Evolutionary conservation across 805 yeast genomes (phyloP).

Genomic region (Candida hungchunana): DNA sequence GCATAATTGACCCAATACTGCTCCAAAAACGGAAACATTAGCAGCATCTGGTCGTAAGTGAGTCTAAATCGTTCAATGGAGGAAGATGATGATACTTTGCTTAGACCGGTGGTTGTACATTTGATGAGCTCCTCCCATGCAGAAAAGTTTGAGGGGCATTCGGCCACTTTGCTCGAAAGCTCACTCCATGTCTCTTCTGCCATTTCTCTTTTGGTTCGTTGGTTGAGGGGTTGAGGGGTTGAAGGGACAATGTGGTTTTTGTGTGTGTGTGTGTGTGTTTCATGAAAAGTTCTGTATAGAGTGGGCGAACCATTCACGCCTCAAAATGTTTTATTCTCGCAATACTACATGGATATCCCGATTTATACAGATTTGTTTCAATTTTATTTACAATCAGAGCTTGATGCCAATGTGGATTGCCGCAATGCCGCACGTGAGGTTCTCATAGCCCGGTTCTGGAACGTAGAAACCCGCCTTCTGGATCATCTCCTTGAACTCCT

Average conservation of each 20-base stretch:
- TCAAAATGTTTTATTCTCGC: too few species aligned
- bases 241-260: too few species aligned
- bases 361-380: too few species aligned
- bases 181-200: too few species aligned
- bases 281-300: too few species aligned
- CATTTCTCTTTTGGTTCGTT: too few species aligned
- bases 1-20: constrained; percentile 60
- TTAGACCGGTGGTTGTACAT: constrained; percentile 31
- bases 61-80: constrained; percentile 33
- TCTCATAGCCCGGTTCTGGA: constrained; percentile 90
- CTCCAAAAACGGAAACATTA: constrained; percentile 44
- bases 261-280: too few species aligned
- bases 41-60: constrained; percentile 40
- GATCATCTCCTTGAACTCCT: constrained; percentile 85
- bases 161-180: constrained; percentile 20
- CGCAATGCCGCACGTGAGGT: constrained; percentile 90
- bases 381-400: too few species aligned
- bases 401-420: constrained; percentile 95
- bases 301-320: too few species aligned
- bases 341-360: too few species aligned
- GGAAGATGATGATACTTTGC: constrained; percentile 31
- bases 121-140: constrained; percentile 37
- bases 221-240: too few species aligned
- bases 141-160: constrained; percentile 32
- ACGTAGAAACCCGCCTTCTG: constrained; percentile 91